Conservation (phyloP, 116 monocot genomes). For the Cymodocea nodosa region DNA sequence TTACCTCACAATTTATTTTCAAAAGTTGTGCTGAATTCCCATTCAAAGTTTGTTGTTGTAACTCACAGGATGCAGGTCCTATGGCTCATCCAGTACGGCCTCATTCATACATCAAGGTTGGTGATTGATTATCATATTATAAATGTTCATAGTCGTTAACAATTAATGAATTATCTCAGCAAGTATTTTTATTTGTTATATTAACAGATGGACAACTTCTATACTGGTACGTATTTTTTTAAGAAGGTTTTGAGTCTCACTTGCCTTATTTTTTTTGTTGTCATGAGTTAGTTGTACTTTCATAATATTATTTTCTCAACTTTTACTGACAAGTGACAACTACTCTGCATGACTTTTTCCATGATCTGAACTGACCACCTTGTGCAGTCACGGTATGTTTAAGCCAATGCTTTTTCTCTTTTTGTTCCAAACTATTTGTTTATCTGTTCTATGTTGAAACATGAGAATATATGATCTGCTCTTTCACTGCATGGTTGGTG, state of each 20-base stretch:
- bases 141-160: background rate
- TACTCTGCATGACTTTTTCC: background rate
- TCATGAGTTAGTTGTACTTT: background rate
- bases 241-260: background rate
- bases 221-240: constrained; percentile 44
- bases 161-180: background rate
- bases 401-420: constrained; percentile 3
- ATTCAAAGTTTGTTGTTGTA: background rate
- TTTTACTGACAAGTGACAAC: background rate
- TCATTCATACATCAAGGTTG: constrained; percentile 97
- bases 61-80: constrained; percentile 82
- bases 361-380: constrained; percentile 4
- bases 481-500: constrained; percentile 4
- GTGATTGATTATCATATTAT: background rate
- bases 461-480: background rate
- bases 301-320: background rate
- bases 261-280: too few relatives aligned
- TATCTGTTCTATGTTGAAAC: background rate
- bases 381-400: constrained; percentile 52
- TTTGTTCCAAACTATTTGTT: constrained; percentile 7
- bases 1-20: background rate
- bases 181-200: constrained; percentile 4
- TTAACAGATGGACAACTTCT: constrained; percentile 99
- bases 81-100: constrained; percentile 99
- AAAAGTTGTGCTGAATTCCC: too few relatives aligned